Base-by-base conservation (phyloP, 1,139 yeast species). In the Suhomyces atakaporum region DNA sequence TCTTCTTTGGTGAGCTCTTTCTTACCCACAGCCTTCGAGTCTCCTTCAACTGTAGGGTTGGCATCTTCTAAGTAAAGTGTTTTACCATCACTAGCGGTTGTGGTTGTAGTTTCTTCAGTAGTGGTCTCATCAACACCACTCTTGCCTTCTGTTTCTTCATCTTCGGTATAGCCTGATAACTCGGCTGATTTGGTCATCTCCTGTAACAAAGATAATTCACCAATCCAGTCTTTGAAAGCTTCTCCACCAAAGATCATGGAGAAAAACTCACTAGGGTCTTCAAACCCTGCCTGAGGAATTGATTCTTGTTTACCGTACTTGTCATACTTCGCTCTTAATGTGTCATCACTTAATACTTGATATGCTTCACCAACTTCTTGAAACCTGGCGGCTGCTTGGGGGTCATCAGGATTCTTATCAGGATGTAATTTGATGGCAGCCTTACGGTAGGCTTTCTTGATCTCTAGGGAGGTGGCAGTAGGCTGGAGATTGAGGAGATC, bases 381-480 rank as follows among this genome's bases (percentile, higher is more conserved):
- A 49, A 81, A 81, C 52, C 70, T 75, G 12, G 71, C 64, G 29
- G 90, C 90, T 4, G 97, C 96, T 19, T 69, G 67, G 5, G 92
- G 90, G 52, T 84, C 86, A 50, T 83, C 79, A 7, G 97, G 97
- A 54, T 92, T 89, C 66, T 92, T 94, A 61, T 92, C 98, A 0
- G 98, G 98, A 60, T 94, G 98, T 45, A 89, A 84, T 40, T 67
- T 72, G 58, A 92, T 82, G 7, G 97, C 97, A 55, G 83, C 81
- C 60, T 84, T 84, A 44, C 98, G 74, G 63, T 92, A 92, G 0
- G 97, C 96, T 60, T 87, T 88, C 61, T 92, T 94, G 62, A 92
- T 90, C 40, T 88, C 95, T 19, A 80, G 69, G 5, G 84, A 78
- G 1, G 90, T 78, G 25, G 98, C 97, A 18, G 77, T 78, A 4